phyloP scores from a whole-genome alignment of 495 filamentous ascomycete genomes.

The Penicillium manginii region DNA sequence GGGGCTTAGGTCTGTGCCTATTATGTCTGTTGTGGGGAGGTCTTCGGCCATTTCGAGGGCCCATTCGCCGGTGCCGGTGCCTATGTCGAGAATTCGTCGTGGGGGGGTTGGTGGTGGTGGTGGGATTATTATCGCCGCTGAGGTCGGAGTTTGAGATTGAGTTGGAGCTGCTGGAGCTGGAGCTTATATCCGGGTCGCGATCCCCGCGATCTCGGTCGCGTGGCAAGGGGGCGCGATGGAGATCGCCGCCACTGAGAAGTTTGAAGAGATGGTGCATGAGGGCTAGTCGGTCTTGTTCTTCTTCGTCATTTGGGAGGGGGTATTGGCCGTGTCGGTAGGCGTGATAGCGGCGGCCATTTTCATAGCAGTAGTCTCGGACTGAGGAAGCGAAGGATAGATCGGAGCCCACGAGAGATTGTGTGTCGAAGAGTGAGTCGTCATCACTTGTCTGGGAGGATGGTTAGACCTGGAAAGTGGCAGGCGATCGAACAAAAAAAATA shows the following conservation, averaged over 20 bases:
- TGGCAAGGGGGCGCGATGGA: conserved; percentile 56
- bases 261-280: conserved; percentile 65
- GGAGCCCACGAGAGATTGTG: conserved; percentile 39
- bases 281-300: conserved; percentile 69
- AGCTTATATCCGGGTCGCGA: not conserved
- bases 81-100: conserved; percentile 47
- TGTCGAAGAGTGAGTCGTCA: conserved; percentile 44
- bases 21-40: conserved; percentile 56
- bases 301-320: conserved; percentile 61
- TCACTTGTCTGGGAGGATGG: conserved; percentile 41
- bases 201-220: conserved; percentile 7
- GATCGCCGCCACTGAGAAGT: conserved; percentile 52
- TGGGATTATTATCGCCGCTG: not conserved
- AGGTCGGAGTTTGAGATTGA: not conserved
- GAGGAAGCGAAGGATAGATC: conserved; percentile 53
- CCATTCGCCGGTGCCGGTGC: conserved; percentile 65
- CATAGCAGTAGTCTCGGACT: conserved; percentile 52
- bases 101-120: not conserved
- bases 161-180: conserved; percentile 1
- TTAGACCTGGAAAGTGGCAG: not conserved
- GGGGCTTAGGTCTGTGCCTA: conserved; percentile 67
- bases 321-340: conserved; percentile 60
- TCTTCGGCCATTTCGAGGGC: conserved; percentile 65
- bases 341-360: conserved; percentile 67
- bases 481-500: too few species aligned